Percentiles rank a stretch among this genome's conserved stretches.
phyloP scores from a whole-genome alignment of 352 stramenopile genomes.

The Globisporangium solare region DNA sequence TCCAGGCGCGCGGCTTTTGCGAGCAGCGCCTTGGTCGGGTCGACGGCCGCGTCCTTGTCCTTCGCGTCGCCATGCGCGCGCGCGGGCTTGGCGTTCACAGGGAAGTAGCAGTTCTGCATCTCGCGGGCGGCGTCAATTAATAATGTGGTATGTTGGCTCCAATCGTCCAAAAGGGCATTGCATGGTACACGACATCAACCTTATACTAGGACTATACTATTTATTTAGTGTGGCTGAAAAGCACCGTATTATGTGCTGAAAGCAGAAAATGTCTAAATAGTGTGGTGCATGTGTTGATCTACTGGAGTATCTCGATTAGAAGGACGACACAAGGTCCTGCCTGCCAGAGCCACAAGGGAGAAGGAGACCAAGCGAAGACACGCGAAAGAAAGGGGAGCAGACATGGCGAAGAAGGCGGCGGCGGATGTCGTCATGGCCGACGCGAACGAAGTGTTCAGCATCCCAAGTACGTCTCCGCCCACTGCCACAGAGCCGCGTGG shows the following conservation, averaged over 20 bases:
- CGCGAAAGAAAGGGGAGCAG: background rate
- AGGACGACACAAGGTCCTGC: conserved; percentile 3
- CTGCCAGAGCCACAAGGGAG: background rate
- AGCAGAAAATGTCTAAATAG: background rate
- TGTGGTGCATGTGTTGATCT: background rate
- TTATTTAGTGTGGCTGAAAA: background rate
- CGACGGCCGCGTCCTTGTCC: background rate
- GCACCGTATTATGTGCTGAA: background rate
- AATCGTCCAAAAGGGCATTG: background rate
- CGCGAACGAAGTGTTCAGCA: conserved; percentile 35
- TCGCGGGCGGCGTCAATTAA: background rate
- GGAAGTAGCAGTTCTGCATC: conserved; percentile 89
- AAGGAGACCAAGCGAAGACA: conserved; percentile 4
- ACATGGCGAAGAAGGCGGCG: conserved; percentile 23
- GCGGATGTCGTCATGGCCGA: conserved; percentile 22
- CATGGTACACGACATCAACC: background rate
- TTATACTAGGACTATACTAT: too few species aligned
- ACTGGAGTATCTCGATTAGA: conserved; percentile 2
- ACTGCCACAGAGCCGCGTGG: background rate
- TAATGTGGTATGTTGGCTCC: background rate
- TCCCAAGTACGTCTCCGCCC: conserved; percentile 31
- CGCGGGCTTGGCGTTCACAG: conserved; percentile 23
- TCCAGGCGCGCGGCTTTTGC: conserved; percentile 32
- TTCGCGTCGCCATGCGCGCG: conserved; percentile 13
- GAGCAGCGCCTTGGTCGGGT: conserved; percentile 22